Percentiles rank a stretch among this genome's conserved stretches.
phyloP scores from a whole-genome alignment of 2,329 filamentous ascomycete species.

The Fusarium compactum region DNA sequence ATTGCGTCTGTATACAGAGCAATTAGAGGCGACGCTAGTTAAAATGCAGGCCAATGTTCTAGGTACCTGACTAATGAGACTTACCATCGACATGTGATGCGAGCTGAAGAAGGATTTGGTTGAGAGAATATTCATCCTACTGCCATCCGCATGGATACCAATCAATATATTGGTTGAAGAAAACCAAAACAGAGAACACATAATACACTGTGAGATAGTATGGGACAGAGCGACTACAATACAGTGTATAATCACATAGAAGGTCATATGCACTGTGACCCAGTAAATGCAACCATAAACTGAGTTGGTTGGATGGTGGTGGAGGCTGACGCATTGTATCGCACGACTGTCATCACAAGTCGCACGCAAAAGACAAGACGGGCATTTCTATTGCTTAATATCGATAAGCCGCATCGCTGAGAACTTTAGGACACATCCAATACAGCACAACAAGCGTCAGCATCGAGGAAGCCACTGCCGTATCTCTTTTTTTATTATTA shows the following conservation, averaged over 20 bases:
- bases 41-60: background rate
- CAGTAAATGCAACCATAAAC: conserved; percentile 28
- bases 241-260: conserved; percentile 11
- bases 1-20: background rate
- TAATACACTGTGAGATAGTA: conserved; percentile 18
- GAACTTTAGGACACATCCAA: background rate
- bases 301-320: conserved; percentile 23
- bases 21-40: background rate
- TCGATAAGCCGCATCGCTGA: conserved; percentile 13
- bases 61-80: background rate
- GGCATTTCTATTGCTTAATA: conserved; percentile 11
- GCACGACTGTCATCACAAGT: conserved; percentile 36
- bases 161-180: background rate
- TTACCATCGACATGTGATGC: background rate
- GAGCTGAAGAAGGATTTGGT: background rate
- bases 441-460: conserved; percentile 12
- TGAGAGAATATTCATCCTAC: background rate
- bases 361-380: conserved; percentile 20
- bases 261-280: conserved; percentile 25
- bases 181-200: background rate
- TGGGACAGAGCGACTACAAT: accelerated
- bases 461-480: conserved; percentile 9
- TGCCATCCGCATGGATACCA: background rate
- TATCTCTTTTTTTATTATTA: background rate
- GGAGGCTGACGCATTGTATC: conserved; percentile 23